Base-by-base conservation (phyloP, 1,284 basidiomycete genomes). In the Sanghuangporus sanghuang region DNA sequence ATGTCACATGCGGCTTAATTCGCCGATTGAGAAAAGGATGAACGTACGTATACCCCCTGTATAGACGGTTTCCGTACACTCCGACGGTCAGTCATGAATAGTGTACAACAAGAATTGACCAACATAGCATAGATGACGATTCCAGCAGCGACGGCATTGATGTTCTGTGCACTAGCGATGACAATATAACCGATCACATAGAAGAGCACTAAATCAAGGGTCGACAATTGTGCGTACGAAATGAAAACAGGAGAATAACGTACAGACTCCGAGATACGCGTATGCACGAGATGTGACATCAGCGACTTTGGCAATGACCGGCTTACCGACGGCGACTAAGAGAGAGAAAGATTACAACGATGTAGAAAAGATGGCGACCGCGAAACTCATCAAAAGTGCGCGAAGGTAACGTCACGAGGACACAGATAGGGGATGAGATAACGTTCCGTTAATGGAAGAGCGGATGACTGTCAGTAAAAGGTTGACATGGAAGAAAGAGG, bases 271-370 rank as follows among this genome's bases (percentile, higher is more conserved):
- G 53, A 85, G 74, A 69, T 87, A 91, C 0, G 90, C 81, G n/a
- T 71, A 75, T 40, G 80, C 82, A 68, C 85, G 78, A n/a, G 83
- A 84, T 11, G 78, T 77, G n/a, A 90, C 83, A 70, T 94, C 91
- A 1, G 90, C 84, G 40, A 93, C 73, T 74, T 92, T 93, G 3
- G 91, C 92, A 68, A 92, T 86, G 52, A 92, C 81, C 1, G 92
- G 92, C 75, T 93, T 93, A 42, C 89, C 84, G 54, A 86, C 80
- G 27, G 85, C 85, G 65, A 86, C 76, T 78, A 54, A 8, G 16
- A 38, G 32, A 8, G 21, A 6, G 32, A 38, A 38, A 11, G 53
- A 38, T 16, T 16, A 21, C 21, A 6, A 8, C 16, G 48, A 49
- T 49, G 50, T 38, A 36, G 53, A 27, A 11, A 50, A 23, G 48